Percentiles rank a stretch among this genome's conserved stretches.
Conservation (phyloP, 1,284 basidiomycete genomes). For the Ganoderma sinense region DNA sequence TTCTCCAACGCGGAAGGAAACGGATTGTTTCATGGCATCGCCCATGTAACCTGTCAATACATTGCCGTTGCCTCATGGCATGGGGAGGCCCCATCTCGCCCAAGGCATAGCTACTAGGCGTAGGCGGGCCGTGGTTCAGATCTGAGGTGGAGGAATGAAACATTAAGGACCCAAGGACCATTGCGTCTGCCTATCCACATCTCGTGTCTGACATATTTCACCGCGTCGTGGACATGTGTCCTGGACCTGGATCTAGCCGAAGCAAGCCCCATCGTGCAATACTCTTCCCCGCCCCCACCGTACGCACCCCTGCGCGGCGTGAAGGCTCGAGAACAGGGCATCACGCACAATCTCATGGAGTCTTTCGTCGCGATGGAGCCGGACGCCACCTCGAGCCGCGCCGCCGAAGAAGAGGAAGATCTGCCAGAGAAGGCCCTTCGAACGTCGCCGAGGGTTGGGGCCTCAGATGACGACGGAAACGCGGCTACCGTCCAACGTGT, state of each 20-base stretch:
- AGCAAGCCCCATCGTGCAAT: conserved; percentile 26
- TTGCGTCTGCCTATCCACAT: background rate
- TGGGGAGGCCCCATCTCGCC: background rate
- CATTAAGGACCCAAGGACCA: background rate
- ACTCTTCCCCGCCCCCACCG: conserved; percentile 52
- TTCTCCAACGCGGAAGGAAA: no score
- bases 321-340: conserved; percentile 47
- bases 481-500: conserved; percentile 19
- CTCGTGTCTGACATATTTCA: background rate
- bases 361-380: conserved; percentile 63
- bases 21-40: background rate
- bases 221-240: background rate
- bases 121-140: background rate
- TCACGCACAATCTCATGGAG: conserved; percentile 67
- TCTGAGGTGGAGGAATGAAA: background rate
- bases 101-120: background rate
- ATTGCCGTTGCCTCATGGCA: background rate
- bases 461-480: conserved; percentile 8
- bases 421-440: background rate
- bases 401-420: conserved; percentile 17
- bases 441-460: conserved; percentile 1
- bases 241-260: conserved; percentile 1
- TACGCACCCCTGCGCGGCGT: conserved; percentile 62
- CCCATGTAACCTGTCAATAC: background rate
- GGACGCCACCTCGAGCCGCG: conserved; percentile 4